Evolutionary conservation across 1,284 basidiomycete species (phyloP).

Genomic region (Irpex sp.): DNA sequence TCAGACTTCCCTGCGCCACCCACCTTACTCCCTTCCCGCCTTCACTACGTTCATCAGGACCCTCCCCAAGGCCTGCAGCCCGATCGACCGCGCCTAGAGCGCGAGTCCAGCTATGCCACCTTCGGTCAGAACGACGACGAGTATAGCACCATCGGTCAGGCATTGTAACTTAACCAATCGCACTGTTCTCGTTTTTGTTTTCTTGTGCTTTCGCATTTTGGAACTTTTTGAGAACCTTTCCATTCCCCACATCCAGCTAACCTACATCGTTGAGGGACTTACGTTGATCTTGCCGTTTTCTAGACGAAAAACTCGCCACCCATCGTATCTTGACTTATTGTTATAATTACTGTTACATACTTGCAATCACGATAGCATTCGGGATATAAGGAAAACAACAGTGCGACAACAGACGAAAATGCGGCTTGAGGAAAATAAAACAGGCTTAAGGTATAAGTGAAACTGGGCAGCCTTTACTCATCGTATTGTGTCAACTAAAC

Average conservation of each 20-base stretch:
- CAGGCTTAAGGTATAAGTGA: not conserved
- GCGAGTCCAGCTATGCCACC: slow-evolving; percentile 22
- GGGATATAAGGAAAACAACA: not conserved
- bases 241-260: not conserved
- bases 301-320: not conserved
- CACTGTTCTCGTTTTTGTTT: not conserved
- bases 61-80: slow-evolving; percentile 3
- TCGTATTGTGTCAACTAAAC: slow-evolving; percentile 40
- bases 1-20: slow-evolving; percentile 71
- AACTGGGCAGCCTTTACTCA: slow-evolving; percentile 15
- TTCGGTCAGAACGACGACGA: slow-evolving; percentile 18
- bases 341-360: not conserved
- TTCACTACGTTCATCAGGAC: slow-evolving; percentile 9
- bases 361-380: not conserved
- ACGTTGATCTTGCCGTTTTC: not conserved
- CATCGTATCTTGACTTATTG: not conserved
- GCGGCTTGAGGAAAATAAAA: not conserved
- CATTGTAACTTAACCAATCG: slow-evolving; percentile 13
- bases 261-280: not conserved
- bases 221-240: not conserved
- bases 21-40: slow-evolving; percentile 16
- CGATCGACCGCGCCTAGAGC: slow-evolving; percentile 16
- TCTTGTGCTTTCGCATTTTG: not conserved
- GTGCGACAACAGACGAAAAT: not conserved
- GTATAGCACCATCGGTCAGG: slow-evolving; percentile 18